Percentiles rank a stretch among this genome's conserved stretches.
These are phyloP conservation scores for Diutina catenulata DNA, from an alignment of 1,139 yeast species.

Conservation along the genomic window DNA sequence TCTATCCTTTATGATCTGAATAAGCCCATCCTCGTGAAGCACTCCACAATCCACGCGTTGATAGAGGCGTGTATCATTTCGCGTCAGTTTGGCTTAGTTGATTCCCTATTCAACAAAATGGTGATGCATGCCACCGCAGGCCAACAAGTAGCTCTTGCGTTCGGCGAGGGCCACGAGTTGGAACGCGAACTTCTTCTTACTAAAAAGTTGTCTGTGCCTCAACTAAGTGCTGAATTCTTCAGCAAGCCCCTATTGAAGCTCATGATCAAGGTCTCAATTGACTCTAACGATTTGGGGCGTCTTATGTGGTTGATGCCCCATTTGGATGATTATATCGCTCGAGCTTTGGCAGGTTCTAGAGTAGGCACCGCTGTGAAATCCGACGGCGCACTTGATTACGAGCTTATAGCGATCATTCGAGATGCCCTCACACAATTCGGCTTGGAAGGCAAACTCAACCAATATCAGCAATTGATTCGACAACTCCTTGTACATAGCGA, in stretches of 20 bases:
- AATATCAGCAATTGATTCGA: not conserved
- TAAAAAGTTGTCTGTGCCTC: slow-evolving; percentile 1
- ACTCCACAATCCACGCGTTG: slow-evolving; percentile 15
- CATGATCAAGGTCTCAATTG: slow-evolving; percentile 16
- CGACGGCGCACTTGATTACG: not conserved
- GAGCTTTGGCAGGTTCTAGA: not conserved
- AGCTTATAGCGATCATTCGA: not conserved
- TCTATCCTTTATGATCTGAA: slow-evolving; percentile 10
- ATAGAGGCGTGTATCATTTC: slow-evolving; percentile 22
- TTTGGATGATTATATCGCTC: slow-evolving; percentile 18
- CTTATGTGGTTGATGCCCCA: slow-evolving; percentile 29
- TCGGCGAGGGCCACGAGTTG: slow-evolving; percentile 8
- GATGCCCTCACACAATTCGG: not conserved
- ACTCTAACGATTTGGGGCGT: slow-evolving; percentile 24
- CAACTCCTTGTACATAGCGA: slow-evolving; percentile 1
- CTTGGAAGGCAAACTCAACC: not conserved
- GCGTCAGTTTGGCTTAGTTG: slow-evolving; percentile 19
- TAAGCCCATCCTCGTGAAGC: slow-evolving; percentile 12
- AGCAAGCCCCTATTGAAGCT: slow-evolving; percentile 17
- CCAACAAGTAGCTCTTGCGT: slow-evolving; percentile 11
- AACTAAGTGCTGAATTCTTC: slow-evolving; percentile 14
- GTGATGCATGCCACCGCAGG: slow-evolving; percentile 9
- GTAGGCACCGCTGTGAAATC: not conserved
- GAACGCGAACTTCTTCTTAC: not conserved
- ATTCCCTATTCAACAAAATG: slow-evolving; percentile 23